phyloP scores from a whole-genome alignment of 2,329 filamentous ascomycete genomes.

The Xylariaceae sp. region DNA sequence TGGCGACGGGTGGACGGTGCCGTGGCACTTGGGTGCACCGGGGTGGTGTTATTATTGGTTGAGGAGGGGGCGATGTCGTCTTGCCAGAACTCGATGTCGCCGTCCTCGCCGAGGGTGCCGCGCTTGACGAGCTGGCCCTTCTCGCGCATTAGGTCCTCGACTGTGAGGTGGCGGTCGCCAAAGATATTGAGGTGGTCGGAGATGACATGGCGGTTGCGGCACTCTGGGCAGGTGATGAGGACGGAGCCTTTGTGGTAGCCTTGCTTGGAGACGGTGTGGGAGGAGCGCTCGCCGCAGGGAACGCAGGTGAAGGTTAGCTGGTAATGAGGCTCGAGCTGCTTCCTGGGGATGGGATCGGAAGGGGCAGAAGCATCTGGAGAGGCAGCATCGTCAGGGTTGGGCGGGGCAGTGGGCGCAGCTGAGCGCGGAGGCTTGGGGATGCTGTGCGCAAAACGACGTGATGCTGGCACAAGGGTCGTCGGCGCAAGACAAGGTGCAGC shows the following conservation, averaged over 20 bases:
- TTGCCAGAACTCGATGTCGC: constrained; percentile 91
- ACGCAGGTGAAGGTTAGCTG: constrained; percentile 90
- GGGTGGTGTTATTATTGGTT: background rate
- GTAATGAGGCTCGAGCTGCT: constrained; percentile 62
- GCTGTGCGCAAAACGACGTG: constrained; percentile 25
- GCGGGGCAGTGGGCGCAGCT: background rate
- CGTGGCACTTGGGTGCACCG: background rate
- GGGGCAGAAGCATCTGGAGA: background rate
- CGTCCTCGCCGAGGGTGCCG: constrained; percentile 67
- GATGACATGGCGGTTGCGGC: constrained; percentile 85
- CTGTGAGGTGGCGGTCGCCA: constrained; percentile 62
- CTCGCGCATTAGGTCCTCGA: constrained; percentile 74
- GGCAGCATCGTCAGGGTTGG: background rate
- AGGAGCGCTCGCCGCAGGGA: constrained; percentile 74
- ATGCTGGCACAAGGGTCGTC: constrained; percentile 21
- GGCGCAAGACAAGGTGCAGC: constrained; percentile 13
- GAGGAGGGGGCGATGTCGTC: constrained; percentile 47
- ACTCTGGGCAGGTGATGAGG: constrained; percentile 81
- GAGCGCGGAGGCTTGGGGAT: constrained; percentile 26
- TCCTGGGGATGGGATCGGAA: constrained; percentile 28
- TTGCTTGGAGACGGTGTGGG: constrained; percentile 85
- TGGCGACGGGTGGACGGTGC: constrained; percentile 4
- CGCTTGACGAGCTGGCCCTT: constrained; percentile 71
- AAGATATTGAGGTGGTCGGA: constrained; percentile 83
- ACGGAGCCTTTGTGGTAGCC: constrained; percentile 90